Evolutionary conservation across 208 protist genomes (phyloP).

Genomic region (Herpetomonas tarakana): DNA sequence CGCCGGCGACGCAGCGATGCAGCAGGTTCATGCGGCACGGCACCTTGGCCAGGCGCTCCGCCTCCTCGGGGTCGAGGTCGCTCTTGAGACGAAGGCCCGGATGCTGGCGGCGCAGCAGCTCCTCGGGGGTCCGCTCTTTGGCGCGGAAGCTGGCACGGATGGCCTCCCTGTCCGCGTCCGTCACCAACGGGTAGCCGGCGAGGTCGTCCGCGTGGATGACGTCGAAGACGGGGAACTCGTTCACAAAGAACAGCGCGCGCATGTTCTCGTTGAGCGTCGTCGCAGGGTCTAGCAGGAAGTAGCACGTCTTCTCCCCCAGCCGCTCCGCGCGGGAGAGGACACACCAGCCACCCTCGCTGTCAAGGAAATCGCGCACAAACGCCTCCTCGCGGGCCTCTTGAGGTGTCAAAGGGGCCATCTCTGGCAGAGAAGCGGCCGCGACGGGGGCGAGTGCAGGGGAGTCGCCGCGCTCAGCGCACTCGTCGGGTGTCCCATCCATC

Average conservation of each 20-base stretch:
- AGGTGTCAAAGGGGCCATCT: slow-evolving; percentile 19
- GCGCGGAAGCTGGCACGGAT: slow-evolving; percentile 70
- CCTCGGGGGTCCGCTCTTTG: slow-evolving; percentile 18
- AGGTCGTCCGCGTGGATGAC: slow-evolving; percentile 48
- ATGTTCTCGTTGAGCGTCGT: slow-evolving; percentile 74
- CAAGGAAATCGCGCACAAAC: slow-evolving; percentile 32
- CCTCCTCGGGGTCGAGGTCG: slow-evolving; percentile 45
- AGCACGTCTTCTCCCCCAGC: slow-evolving; percentile 48
- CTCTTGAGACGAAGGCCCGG: slow-evolving; percentile 31
- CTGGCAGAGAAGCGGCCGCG: slow-evolving; percentile 10
- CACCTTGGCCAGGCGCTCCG: slow-evolving; percentile 31
- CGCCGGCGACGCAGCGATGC: slow-evolving; percentile 38
- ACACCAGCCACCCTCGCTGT: slow-evolving; percentile 21
- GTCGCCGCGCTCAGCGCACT: slow-evolving; percentile 3
- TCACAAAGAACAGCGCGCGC: slow-evolving; percentile 81
- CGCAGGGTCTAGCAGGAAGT: slow-evolving; percentile 53
- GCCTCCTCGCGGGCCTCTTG: slow-evolving; percentile 16
- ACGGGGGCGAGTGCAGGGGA: slow-evolving; percentile 1
- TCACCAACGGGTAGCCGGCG: slow-evolving; percentile 45
- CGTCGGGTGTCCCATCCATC: not conserved
- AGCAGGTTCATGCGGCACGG: slow-evolving; percentile 70
- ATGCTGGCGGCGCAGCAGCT: slow-evolving; percentile 20
- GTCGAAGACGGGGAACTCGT: slow-evolving; percentile 82
- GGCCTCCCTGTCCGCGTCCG: slow-evolving; percentile 64
- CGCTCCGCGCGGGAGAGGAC: slow-evolving; percentile 72